Base-by-base conservation (phyloP, 202 grass and related monocot genomes). In the Alloteropsis angusta region DNA sequence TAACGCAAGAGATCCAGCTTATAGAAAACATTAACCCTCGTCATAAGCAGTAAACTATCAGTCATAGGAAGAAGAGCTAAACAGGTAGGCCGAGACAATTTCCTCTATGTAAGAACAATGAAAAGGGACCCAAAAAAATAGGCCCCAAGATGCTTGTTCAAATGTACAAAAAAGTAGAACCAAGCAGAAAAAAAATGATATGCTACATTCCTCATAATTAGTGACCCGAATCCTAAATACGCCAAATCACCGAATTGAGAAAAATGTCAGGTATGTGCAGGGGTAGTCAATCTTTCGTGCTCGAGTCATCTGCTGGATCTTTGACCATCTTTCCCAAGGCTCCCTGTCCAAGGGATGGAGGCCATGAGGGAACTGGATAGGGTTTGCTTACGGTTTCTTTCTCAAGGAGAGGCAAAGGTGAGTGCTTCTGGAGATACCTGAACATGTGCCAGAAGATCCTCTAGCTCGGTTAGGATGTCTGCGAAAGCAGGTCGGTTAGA, bases 401-500 rank as follows among this genome's bases (percentile, higher is more conserved):
- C 3, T 30, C 49, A 16, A 17, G 48, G 68, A 81, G 18, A 30
- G 7, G 12, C 14, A 68, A 55, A 63, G 18, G 44, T 43, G 10
- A 58, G 37, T 50, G 43, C 46, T 45, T 48, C 18, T 76, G 34
- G 63, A 48, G 56, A 74, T 93, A 97, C 93, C 90, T 93, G 80
- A 83, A 88, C 71, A 75, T 83, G 85, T 75, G 76, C 59, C 32
- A 97, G 78, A 84, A 97, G 87, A 80, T 82, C 85, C 75, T 97
- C 87, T 64, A 97, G 76, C 77, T 97, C 90, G 7, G 68, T 56
- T 82, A 85, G 80, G 48, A 97, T 85, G 46, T 88, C 85, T 43
- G 77, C 74, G 78, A 97, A 97, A 67, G 87, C 77, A 30, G 93
- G 93, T 53, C 93, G 88, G 21, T 67, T 77, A 35, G 83, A 85